Conservation (phyloP, 768 basidiomycete species). For the Macrolepiota fuliginosa region DNA sequence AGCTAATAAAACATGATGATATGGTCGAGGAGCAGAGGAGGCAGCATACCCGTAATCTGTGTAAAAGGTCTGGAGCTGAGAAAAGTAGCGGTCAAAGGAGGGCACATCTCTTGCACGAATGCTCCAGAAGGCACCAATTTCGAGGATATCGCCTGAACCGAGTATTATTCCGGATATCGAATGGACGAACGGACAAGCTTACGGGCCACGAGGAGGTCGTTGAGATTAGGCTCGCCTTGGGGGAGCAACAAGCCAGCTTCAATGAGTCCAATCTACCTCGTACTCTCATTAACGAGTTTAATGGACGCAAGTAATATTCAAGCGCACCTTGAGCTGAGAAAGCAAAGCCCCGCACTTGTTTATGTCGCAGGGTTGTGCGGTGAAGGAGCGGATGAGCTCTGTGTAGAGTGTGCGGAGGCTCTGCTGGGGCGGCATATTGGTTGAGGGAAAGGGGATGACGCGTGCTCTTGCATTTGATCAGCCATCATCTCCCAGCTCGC, state of each 20-base stretch:
- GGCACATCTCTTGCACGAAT: slow-evolving; percentile 86
- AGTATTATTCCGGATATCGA: background rate
- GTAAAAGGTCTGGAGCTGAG: slow-evolving; percentile 89
- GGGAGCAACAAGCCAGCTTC: slow-evolving; percentile 77
- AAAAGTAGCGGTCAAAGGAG: slow-evolving; percentile 93
- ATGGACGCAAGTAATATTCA: background rate
- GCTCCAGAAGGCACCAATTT: slow-evolving; percentile 94
- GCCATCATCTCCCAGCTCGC: slow-evolving; percentile 8
- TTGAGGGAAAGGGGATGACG: slow-evolving; percentile 24
- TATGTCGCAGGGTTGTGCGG: slow-evolving; percentile 63
- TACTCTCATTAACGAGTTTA: background rate
- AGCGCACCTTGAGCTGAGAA: slow-evolving; percentile 68
- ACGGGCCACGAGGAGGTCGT: slow-evolving; percentile 78
- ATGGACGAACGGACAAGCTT: slow-evolving; percentile 24
- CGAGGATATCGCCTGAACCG: slow-evolving; percentile 81
- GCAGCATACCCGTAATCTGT: slow-evolving; percentile 66
- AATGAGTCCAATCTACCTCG: slow-evolving; percentile 66
- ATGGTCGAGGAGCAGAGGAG: background rate
- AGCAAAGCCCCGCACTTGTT: slow-evolving; percentile 62
- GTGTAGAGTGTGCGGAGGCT: slow-evolving; percentile 62
- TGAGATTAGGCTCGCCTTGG: slow-evolving; percentile 54
- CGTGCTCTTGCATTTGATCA: slow-evolving; percentile 27
- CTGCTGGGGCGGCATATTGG: slow-evolving; percentile 27
- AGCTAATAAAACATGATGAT: slow-evolving; percentile 27
- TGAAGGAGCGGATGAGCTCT: slow-evolving; percentile 66